phyloP scores from a whole-genome alignment of 2,329 filamentous ascomycete genomes.

The Falciphora oryzae region DNA sequence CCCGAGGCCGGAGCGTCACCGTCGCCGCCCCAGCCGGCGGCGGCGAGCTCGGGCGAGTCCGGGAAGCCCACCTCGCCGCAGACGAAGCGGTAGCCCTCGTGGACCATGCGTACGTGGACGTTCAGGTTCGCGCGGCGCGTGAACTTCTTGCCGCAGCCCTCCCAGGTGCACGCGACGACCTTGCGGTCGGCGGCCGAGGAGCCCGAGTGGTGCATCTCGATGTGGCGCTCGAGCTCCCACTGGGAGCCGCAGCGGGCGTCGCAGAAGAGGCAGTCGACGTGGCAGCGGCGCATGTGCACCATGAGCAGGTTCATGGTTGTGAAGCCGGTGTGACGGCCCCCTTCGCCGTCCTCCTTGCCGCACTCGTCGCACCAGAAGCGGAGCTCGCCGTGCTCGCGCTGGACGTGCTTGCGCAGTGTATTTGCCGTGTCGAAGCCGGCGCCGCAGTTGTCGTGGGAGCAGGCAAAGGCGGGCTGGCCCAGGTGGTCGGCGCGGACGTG shows the following conservation, averaged over 20 bases:
- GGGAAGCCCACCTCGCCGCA: slow-evolving; percentile 64
- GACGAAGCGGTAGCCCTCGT: slow-evolving; percentile 71
- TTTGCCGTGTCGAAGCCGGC: slow-evolving; percentile 68
- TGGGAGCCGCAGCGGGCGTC: slow-evolving; percentile 60
- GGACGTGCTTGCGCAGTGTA: slow-evolving; percentile 65
- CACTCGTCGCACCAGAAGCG: slow-evolving; percentile 78
- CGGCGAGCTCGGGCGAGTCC: slow-evolving; percentile 46
- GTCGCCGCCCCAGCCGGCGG: slow-evolving; percentile 41
- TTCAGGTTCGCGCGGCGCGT: slow-evolving; percentile 79
- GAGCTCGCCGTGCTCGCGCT: slow-evolving; percentile 61
- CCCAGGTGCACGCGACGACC: slow-evolving; percentile 59
- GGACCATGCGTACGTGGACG: slow-evolving; percentile 69
- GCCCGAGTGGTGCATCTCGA: slow-evolving; percentile 70
- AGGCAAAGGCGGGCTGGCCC: slow-evolving; percentile 64
- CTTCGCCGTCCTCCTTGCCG: slow-evolving; percentile 25
- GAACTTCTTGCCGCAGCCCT: slow-evolving; percentile 69
- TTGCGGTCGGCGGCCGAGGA: slow-evolving; percentile 57
- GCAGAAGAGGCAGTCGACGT: slow-evolving; percentile 73
- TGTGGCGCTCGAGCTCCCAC: slow-evolving; percentile 66
- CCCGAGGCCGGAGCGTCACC: slow-evolving; percentile 44
- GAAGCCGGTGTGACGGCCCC: slow-evolving; percentile 46
- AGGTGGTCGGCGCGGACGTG: slow-evolving; percentile 77
- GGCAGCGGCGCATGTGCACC: slow-evolving; percentile 65
- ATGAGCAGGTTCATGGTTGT: slow-evolving; percentile 66
- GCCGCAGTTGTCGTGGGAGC: slow-evolving; percentile 54